Percentiles rank a stretch among this genome's conserved stretches.
phyloP scores from a whole-genome alignment of 163 green algal genomes.

The Chlamydomonas reinhardtii region DNA sequence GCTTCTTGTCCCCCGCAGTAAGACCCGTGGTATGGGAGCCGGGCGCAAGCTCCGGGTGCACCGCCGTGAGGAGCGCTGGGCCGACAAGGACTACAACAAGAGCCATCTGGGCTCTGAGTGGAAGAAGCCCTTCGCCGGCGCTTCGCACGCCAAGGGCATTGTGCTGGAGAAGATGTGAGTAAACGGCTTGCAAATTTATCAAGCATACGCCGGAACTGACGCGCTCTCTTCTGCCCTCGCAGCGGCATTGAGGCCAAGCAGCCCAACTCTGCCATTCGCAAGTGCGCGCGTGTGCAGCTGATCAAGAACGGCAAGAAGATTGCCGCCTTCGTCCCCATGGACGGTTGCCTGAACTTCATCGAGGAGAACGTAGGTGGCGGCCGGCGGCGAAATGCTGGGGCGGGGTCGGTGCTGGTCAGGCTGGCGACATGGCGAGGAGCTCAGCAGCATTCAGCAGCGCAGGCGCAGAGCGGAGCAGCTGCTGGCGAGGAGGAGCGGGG shows the following conservation, averaged over 20 bases:
- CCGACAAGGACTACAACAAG: slow-evolving; percentile 99
- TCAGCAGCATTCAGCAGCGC: too few relatives aligned
- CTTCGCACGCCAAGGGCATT: slow-evolving; percentile 99
- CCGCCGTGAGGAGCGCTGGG: slow-evolving; percentile 88
- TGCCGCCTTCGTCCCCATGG: slow-evolving; percentile 99
- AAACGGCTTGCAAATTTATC: neutral
- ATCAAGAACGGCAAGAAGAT: slow-evolving; percentile 99
- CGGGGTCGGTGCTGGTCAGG: too few relatives aligned
- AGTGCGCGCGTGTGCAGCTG: slow-evolving; percentile 99
- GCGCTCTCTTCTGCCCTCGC: slow-evolving; percentile 35
- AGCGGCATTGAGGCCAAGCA: slow-evolving; percentile 99
- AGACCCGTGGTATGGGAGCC: slow-evolving; percentile 99
- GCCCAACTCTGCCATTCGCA: slow-evolving; percentile 99
- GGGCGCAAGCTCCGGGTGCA: slow-evolving; percentile 98
- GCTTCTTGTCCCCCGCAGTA: slow-evolving; percentile 73
- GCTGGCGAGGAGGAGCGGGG: too few relatives aligned
- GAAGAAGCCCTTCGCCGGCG: slow-evolving; percentile 99
- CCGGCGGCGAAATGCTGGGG: slow-evolving; percentile 3
- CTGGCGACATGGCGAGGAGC: too few relatives aligned
- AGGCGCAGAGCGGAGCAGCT: too few relatives aligned
- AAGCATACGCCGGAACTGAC: neutral
- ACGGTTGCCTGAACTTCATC: slow-evolving; percentile 99
- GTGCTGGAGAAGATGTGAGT: slow-evolving; percentile 99
- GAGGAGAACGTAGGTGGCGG: slow-evolving; percentile 97
- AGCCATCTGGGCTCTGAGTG: slow-evolving; percentile 97